These are phyloP conservation scores for Pseudomonodictys pantanalensis DNA, from an alignment of 495 filamentous ascomycete genomes.

Conservation along the genomic window DNA sequence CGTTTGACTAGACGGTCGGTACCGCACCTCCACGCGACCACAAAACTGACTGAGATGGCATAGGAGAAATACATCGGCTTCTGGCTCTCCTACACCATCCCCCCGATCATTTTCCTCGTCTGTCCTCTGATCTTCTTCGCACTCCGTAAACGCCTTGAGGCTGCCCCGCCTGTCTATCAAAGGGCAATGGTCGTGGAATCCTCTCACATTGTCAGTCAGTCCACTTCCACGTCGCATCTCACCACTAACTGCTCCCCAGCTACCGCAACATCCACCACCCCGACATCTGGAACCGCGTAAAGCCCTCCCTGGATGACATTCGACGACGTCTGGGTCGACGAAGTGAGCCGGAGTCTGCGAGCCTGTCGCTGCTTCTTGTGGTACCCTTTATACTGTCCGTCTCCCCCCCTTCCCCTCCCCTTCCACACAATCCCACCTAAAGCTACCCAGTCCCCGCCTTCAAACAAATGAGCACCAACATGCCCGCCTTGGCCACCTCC, in stretches of 20 bases:
- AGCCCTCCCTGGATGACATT: conserved; percentile 23
- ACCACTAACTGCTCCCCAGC: background rate
- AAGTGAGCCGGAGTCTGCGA: conserved; percentile 24
- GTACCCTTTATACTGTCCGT: conserved; percentile 60
- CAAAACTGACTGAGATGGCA: background rate
- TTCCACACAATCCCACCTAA: background rate
- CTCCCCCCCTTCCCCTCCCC: background rate
- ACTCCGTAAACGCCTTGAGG: background rate
- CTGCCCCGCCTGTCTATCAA: conserved; percentile 1
- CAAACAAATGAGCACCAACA: conserved; percentile 56
- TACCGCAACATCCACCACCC: conserved; percentile 13
- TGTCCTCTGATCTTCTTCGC: background rate
- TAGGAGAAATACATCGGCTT: conserved; percentile 69
- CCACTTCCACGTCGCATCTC: too few relatives aligned
- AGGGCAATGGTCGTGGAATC: conserved; percentile 10
- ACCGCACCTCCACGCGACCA: background rate
- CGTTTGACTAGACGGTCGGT: background rate
- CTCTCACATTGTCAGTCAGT: background rate
- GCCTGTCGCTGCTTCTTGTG: conserved; percentile 14
- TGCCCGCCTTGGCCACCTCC: conserved; percentile 67
- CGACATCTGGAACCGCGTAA: conserved; percentile 24
- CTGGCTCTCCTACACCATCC: conserved; percentile 57
- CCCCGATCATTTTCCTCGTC: background rate
- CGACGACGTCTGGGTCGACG: conserved; percentile 33
- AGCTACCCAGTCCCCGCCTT: background rate